These are phyloP conservation scores for Hypsizygus marmoreus DNA, from an alignment of 768 basidiomycete species.

Conservation along the genomic window DNA sequence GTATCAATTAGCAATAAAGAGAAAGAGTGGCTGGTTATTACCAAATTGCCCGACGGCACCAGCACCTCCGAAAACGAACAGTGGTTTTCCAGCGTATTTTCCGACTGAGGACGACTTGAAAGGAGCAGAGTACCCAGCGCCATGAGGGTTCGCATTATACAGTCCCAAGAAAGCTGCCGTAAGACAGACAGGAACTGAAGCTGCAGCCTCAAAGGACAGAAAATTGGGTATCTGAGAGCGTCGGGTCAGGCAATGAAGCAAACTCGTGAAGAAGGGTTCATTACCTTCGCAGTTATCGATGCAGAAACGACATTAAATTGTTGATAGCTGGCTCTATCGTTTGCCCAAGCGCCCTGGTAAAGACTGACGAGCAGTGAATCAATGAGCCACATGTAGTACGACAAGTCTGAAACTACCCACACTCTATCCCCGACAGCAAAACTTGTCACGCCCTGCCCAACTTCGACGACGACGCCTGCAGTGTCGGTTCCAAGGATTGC, in stretches of 20 bases:
- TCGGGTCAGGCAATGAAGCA: neutral
- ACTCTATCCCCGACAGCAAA: too few species aligned
- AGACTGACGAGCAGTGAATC: too few species aligned
- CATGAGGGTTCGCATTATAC: conserved; percentile 26
- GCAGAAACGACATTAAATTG: conserved; percentile 44
- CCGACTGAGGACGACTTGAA: conserved; percentile 23
- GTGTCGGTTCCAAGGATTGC: too few species aligned
- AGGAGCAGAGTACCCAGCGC: conserved; percentile 26
- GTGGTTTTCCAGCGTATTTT: conserved; percentile 31
- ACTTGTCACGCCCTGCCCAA: too few species aligned
- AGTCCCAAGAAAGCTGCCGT: conserved; percentile 39
- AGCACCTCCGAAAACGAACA: conserved; percentile 31
- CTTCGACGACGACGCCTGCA: too few species aligned
- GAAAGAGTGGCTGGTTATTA: conserved; percentile 10
- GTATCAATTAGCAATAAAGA: neutral
- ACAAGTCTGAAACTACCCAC: too few species aligned
- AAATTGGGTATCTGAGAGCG: conserved; percentile 37
- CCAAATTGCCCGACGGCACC: conserved; percentile 30
- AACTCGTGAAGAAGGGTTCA: neutral
- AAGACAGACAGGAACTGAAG: conserved; percentile 41
- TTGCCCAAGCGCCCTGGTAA: conserved; percentile 39
- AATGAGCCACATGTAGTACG: too few species aligned
- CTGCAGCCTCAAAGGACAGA: conserved; percentile 41
- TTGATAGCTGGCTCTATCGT: conserved; percentile 43
- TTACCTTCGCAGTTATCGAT: conserved; percentile 42